Conservation (phyloP, 2,329 filamentous ascomycete species). For the Bipolaris bicolor region DNA sequence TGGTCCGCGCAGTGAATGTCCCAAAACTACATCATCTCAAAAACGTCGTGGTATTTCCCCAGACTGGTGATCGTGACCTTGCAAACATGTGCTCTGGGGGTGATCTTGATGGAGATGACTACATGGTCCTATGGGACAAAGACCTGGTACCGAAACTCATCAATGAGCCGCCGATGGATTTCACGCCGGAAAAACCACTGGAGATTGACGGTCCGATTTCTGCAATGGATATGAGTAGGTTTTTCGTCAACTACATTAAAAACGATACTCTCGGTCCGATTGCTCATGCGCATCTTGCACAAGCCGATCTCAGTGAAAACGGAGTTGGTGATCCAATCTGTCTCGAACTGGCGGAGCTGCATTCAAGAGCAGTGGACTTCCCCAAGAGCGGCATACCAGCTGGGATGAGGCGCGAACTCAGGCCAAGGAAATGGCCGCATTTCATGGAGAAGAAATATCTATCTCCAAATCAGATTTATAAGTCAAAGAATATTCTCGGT, state of each 20-base stretch:
- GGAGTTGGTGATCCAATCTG: constrained; percentile 73
- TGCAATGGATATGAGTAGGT: constrained; percentile 75
- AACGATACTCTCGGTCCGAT: constrained; percentile 82
- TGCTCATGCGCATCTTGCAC: constrained; percentile 80
- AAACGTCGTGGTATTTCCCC: constrained; percentile 87
- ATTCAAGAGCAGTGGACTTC: constrained; percentile 93
- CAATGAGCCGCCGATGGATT: constrained; percentile 81
- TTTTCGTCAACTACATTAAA: constrained; percentile 93
- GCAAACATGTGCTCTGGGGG: constrained; percentile 96
- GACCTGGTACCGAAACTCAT: constrained; percentile 68
- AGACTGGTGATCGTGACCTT: constrained; percentile 80
- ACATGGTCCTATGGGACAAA: constrained; percentile 88
- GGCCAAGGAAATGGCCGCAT: constrained; percentile 75
- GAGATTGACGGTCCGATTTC: constrained; percentile 68
- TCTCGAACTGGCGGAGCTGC: constrained; percentile 74
- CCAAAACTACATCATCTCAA: constrained; percentile 75
- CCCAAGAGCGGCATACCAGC: constrained; percentile 87
- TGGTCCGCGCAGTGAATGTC: constrained; percentile 82
- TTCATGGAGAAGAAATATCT: constrained; percentile 77
- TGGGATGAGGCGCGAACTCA: constrained; percentile 65
- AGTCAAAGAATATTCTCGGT: constrained; percentile 75
- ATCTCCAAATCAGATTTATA: constrained; percentile 61
- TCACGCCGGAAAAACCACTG: constrained; percentile 63
- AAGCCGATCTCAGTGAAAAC: constrained; percentile 66
- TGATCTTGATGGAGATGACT: constrained; percentile 95